Evolutionary conservation across 139 green algal genomes (phyloP), one percentile per base, ranked within the genome.

Genomic region (Limnomonas spitsbergensis): DNA sequence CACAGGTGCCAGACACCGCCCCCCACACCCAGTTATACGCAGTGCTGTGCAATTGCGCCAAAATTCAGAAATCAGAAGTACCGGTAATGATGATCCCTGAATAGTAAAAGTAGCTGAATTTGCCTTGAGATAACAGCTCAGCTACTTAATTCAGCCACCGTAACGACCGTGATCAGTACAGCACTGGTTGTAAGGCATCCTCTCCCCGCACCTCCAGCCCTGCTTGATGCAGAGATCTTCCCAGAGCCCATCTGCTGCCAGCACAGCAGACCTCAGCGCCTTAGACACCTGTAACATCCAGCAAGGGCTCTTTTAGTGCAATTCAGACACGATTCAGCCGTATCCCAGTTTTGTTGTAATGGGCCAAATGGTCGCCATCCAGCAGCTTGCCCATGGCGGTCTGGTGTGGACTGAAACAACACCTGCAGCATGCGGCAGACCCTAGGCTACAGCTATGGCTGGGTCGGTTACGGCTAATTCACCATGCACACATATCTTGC

Each of bases 161-260:
- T n/a, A n/a, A n/a, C n/a, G n/a, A n/a, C n/a, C n/a, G 47, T 20
- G 14, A 61, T 61, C 47, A 29, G 20, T 14, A 20, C 47, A 61
- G 47, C 47, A 29, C 20, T 29, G 20, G 47, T 14, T 61, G 47
- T 61, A 61, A 20, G 14, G 47, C 14, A 61, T 29, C 20, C 20
- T 61, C 14, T 61, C 20, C 47, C 14, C 47, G 47, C 14, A 61
- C 47, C 47, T 61, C 47, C 47, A 61, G 14, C 47, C 47, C 20
- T 61, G 47, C 47, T 61, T 61, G 47, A 61, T 61, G 47, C 47
- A 61, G 14, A 61, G 20, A 61, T 61, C 47, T 61, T 61, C 14
- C 47, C 47, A 61, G 14, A 61, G 20, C 14, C 47, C 47, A 29
- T 61, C 47, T 61, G 47, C 47, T 14, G 47, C 14, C 14, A 61